Percentiles rank a stretch among this genome's conserved stretches.
phyloP scores from a whole-genome alignment of 2,329 filamentous ascomycete genomes.

The Drechslerella dactyloides region DNA sequence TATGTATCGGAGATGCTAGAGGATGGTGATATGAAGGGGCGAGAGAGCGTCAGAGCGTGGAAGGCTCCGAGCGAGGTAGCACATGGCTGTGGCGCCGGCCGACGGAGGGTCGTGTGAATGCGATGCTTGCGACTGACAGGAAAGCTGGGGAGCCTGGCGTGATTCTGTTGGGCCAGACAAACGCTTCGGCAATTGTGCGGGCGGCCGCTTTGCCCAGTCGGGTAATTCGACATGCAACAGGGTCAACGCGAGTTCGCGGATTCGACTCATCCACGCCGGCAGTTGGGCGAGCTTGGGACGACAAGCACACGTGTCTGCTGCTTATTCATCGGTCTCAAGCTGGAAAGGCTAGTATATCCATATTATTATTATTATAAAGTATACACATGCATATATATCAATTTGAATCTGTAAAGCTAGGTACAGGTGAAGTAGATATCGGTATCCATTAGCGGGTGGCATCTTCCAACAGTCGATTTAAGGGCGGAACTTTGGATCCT shows the following conservation, averaged over 20 bases:
- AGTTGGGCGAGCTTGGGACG: too few relatives aligned
- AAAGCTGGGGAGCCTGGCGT: background rate
- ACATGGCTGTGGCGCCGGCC: background rate
- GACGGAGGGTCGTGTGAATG: background rate
- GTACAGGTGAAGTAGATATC: too few relatives aligned
- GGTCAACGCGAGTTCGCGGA: too few relatives aligned
- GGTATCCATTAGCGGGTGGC: too few relatives aligned
- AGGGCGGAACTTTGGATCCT: conserved; percentile 3
- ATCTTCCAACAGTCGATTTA: too few relatives aligned
- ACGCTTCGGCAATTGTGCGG: background rate
- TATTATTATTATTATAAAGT: too few relatives aligned
- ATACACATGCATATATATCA: too few relatives aligned
- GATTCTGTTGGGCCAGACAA: conserved; percentile 8
- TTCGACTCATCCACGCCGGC: too few relatives aligned
- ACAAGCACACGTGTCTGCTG: too few relatives aligned
- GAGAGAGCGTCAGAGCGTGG: background rate
- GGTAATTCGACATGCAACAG: background rate
- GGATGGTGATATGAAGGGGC: background rate
- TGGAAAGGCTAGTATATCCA: too few relatives aligned
- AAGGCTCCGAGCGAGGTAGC: background rate
- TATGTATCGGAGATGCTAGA: background rate
- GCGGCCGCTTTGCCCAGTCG: conserved; percentile 2
- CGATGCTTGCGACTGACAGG: background rate
- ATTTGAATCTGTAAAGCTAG: too few relatives aligned
- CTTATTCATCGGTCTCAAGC: too few relatives aligned